A percentile compares a stretch with the other conserved stretches of the same genome.
phyloP scores from a whole-genome alignment of 495 filamentous ascomycete genomes.

The Hypoxylon lenormandii region DNA sequence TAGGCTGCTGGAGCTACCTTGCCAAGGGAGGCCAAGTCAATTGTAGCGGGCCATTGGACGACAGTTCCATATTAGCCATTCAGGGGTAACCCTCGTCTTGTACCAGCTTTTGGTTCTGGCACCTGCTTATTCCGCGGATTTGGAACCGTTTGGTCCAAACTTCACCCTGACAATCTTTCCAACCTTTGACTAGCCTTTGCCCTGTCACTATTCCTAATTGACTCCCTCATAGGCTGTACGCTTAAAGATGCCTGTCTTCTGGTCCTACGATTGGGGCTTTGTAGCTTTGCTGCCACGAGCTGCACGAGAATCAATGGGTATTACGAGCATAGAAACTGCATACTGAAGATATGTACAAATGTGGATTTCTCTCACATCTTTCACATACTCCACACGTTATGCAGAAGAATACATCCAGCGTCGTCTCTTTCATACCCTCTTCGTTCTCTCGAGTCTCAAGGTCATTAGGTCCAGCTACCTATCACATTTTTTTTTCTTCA shows the following conservation, averaged over 20 bases:
- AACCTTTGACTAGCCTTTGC: no score
- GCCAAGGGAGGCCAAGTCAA: slow-evolving; percentile 39
- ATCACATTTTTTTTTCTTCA: slow-evolving; percentile 21
- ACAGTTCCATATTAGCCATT: slow-evolving; percentile 41
- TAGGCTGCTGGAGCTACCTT: slow-evolving; percentile 13
- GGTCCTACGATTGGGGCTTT: slow-evolving; percentile 28
- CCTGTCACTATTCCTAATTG: slow-evolving; percentile 12
- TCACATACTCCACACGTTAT: slow-evolving; percentile 32
- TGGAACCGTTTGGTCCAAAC: slow-evolving; percentile 47
- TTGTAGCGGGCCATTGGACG: slow-evolving; percentile 27
- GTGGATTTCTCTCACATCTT: slow-evolving; percentile 29
- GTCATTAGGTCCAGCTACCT: slow-evolving; percentile 7
- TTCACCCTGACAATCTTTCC: slow-evolving; percentile 43
- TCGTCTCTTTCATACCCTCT: slow-evolving; percentile 29
- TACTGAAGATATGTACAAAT: slow-evolving; percentile 18
- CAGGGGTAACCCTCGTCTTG: slow-evolving; percentile 41
- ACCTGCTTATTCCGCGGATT: slow-evolving; percentile 47
- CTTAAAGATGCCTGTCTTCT: slow-evolving; percentile 18
- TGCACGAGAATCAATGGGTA: slow-evolving; percentile 22
- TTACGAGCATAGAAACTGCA: slow-evolving; percentile 32
- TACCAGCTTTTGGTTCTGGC: slow-evolving; percentile 38
- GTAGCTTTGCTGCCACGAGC: slow-evolving; percentile 11
- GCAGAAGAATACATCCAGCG: slow-evolving; percentile 31
- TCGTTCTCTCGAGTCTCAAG: slow-evolving; percentile 2
- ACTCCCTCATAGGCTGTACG: slow-evolving; percentile 25